Evolutionary conservation across 495 filamentous ascomycete genomes (phyloP).

Genomic region (Neurospora sp.): DNA sequence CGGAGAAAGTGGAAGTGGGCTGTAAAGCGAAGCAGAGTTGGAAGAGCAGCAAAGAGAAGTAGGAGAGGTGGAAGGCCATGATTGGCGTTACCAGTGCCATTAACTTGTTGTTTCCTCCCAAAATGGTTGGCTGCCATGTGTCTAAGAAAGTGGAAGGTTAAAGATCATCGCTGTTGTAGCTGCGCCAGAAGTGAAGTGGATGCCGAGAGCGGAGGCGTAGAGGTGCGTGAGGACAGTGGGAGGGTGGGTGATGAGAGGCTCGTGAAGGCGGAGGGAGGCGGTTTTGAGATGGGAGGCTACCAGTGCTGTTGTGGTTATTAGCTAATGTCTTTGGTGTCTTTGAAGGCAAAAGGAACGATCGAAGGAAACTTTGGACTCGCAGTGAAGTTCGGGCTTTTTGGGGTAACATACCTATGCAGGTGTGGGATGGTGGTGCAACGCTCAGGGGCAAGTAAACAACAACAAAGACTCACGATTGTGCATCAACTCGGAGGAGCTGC

Average conservation of each 20-base stretch:
- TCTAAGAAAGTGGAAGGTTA: too few relatives aligned
- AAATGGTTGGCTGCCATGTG: background rate
- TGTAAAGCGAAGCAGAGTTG: background rate
- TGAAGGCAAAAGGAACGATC: background rate
- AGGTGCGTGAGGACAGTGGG: background rate
- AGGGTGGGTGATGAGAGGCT: background rate
- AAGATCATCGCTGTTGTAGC: background rate
- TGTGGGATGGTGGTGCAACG: background rate
- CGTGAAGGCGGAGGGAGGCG: background rate
- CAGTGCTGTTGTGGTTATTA: background rate
- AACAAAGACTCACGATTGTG: background rate
- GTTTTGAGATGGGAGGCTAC: background rate
- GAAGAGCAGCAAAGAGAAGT: background rate
- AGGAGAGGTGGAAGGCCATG: too few relatives aligned
- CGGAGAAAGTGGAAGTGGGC: background rate
- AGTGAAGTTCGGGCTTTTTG: too few relatives aligned
- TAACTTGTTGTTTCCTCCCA: background rate
- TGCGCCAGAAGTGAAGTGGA: background rate
- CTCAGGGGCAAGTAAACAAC: background rate
- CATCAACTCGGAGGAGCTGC: background rate
- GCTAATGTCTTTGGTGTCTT: background rate
- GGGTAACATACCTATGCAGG: too few relatives aligned
- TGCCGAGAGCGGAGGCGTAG: background rate
- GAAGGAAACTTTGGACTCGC: too few relatives aligned
- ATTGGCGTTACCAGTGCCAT: too few relatives aligned